Evolutionary conservation across 78 protist species (phyloP).

Genomic region (slime mould (Dictyostelium discoideum)): DNA sequence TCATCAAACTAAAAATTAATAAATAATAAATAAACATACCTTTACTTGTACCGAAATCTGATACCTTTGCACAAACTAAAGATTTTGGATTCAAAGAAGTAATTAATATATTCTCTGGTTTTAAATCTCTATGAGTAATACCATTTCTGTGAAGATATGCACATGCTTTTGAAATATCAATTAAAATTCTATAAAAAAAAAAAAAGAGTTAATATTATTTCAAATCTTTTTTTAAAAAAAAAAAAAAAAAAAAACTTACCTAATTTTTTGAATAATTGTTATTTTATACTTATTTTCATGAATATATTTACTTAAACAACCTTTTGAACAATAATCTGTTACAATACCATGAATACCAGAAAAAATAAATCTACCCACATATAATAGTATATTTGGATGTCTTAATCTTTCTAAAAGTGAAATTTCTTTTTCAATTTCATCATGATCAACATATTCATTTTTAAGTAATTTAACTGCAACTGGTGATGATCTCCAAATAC

Average conservation of each 20-base stretch:
- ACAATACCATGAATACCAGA: neutral
- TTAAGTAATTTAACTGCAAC: constrained; percentile 50
- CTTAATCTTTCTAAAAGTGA: neutral
- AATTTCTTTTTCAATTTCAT: neutral
- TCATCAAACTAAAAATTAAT: neutral
- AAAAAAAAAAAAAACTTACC: neutral
- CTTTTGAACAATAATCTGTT: constrained; percentile 6
- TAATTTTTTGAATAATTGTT: constrained; percentile 30
- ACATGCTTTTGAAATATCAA: constrained; percentile 68
- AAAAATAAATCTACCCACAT: neutral
- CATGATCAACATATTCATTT: neutral
- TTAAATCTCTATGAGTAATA: neutral
- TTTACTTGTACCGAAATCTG: constrained; percentile 53
- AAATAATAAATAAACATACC: neutral
- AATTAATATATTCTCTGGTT: neutral
- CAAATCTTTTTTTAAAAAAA: too few relatives aligned
- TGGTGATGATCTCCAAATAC: constrained; percentile 43
- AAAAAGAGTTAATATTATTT: too few relatives aligned
- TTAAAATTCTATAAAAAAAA: neutral
- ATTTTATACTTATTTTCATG: neutral
- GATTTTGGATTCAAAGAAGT: neutral
- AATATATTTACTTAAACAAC: neutral
- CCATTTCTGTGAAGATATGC: constrained; percentile 40
- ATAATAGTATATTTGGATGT: constrained; percentile 24
- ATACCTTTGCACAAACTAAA: neutral